Conservation (phyloP, 116 monocot species). For the Thalassia testudinum region DNA sequence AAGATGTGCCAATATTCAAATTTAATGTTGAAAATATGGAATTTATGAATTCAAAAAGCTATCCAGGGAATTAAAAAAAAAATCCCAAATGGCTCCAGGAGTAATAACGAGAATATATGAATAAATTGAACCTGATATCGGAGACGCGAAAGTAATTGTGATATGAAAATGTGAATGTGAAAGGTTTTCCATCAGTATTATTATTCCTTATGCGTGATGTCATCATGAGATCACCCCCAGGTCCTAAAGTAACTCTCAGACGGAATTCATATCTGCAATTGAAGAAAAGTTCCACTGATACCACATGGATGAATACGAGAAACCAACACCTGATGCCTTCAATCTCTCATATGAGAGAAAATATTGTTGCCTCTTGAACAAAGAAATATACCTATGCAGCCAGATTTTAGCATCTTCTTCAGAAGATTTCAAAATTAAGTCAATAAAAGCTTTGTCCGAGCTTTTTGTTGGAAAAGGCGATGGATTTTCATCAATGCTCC, state of each 20-base stretch:
- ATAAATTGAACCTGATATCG: slow-evolving; percentile 66
- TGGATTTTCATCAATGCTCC: slow-evolving; percentile 61
- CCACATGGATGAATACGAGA: not conserved
- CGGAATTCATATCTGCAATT: slow-evolving; percentile 77
- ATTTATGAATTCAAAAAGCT: too few relatives aligned
- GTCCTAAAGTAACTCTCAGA: slow-evolving; percentile 57
- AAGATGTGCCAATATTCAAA: too few relatives aligned
- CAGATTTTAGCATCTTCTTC: slow-evolving; percentile 72
- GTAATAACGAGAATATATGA: not conserved
- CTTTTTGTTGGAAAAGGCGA: slow-evolving; percentile 42
- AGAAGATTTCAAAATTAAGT: slow-evolving; percentile 68
- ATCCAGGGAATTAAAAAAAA: too few relatives aligned
- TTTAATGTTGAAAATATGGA: too few relatives aligned
- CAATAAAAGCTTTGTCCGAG: slow-evolving; percentile 56
- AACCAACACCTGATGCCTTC: not conserved
- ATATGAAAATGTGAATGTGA: slow-evolving; percentile 82
- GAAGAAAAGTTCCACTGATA: not conserved
- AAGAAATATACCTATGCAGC: slow-evolving; percentile 53
- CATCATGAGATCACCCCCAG: slow-evolving; percentile 71
- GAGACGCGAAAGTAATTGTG: slow-evolving; percentile 81
- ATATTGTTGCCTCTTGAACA: not conserved
- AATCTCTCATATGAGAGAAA: not conserved
- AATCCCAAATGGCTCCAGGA: too few relatives aligned
- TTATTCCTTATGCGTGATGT: slow-evolving; percentile 88
- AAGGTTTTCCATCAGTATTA: slow-evolving; percentile 72